Conservation (phyloP, 176 grass and related monocot species). For the Elaeis guineensis region DNA sequence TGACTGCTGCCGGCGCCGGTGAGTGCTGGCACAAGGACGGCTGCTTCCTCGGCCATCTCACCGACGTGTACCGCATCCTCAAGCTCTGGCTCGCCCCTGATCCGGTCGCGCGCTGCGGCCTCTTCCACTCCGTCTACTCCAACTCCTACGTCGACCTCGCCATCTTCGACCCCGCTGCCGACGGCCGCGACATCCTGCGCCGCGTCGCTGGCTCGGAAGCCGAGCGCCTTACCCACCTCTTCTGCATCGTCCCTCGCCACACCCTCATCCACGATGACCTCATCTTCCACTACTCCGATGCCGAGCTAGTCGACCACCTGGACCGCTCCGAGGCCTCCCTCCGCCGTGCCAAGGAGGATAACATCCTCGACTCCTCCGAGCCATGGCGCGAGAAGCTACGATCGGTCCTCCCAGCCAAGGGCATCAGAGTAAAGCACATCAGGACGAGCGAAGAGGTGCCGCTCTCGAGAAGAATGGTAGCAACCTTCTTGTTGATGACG, state of each 20-base stretch:
- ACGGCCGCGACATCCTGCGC: slow-evolving; percentile 26
- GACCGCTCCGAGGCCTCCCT: slow-evolving; percentile 29
- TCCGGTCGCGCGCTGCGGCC: slow-evolving; percentile 31
- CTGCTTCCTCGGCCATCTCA: slow-evolving; percentile 9
- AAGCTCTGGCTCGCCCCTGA: slow-evolving; percentile 38
- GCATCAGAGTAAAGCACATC: slow-evolving; percentile 48
- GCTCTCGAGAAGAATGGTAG: slow-evolving; percentile 39
- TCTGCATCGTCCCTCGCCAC: slow-evolving; percentile 77
- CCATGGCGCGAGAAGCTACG: slow-evolving; percentile 58
- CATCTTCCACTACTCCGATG: slow-evolving; percentile 36
- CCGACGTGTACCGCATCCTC: slow-evolving; percentile 63
- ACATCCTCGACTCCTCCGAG: slow-evolving; percentile 21
- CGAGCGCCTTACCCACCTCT: slow-evolving; percentile 82
- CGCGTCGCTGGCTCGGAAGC: slow-evolving; percentile 30
- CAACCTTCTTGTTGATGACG: slow-evolving; percentile 61
- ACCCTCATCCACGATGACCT: slow-evolving; percentile 55
- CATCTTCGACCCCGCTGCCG: slow-evolving; percentile 68
- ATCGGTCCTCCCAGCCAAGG: slow-evolving; percentile 36
- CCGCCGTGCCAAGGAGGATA: slow-evolving; percentile 25
- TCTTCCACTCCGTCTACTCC: slow-evolving; percentile 93
- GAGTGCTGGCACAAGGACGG: slow-evolving; percentile 7
- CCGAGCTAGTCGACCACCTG: slow-evolving; percentile 38
- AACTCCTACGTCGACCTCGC: slow-evolving; percentile 92
- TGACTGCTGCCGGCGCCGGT: slow-evolving; percentile 45
- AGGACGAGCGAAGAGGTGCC: slow-evolving; percentile 49